These are phyloP conservation scores for Leptosphaerulina australis DNA, from an alignment of 2,329 filamentous ascomycete species.

Conservation along the genomic window DNA sequence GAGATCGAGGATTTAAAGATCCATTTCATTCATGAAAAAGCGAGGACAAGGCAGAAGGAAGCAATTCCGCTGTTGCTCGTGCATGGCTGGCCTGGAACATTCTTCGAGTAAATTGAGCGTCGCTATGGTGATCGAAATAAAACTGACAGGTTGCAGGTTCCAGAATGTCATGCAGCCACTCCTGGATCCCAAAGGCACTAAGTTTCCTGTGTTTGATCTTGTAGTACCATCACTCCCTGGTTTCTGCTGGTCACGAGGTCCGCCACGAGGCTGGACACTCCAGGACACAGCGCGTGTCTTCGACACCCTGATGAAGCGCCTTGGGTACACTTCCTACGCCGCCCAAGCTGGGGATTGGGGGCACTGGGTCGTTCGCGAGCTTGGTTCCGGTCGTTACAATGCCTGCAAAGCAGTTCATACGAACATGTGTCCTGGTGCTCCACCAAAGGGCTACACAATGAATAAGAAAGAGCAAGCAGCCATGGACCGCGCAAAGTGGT, in stretches of 20 bases:
- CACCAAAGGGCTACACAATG: constrained; percentile 38
- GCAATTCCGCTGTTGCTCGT: constrained; percentile 52
- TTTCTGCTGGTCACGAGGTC: constrained; percentile 30
- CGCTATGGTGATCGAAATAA: neutral
- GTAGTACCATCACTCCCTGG: constrained; percentile 63
- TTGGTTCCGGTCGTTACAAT: constrained; percentile 44
- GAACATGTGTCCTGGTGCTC: constrained; percentile 50
- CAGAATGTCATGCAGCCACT: constrained; percentile 48
- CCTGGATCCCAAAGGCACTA: constrained; percentile 34
- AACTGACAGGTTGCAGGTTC: constrained; percentile 21
- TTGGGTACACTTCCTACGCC: constrained; percentile 50
- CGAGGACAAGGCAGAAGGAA: constrained; percentile 33
- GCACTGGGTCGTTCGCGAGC: constrained; percentile 50
- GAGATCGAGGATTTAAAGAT: constrained; percentile 44
- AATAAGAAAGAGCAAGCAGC: constrained; percentile 44
- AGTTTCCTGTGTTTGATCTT: constrained; percentile 57
- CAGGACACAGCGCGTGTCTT: constrained; percentile 54
- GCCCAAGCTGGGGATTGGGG: constrained; percentile 53
- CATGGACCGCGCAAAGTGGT: constrained; percentile 45
- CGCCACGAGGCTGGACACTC: constrained; percentile 39
- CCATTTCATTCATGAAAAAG: constrained; percentile 51
- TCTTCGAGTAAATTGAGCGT: constrained; percentile 46
- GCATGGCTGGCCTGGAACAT: constrained; percentile 56
- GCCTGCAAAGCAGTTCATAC: constrained; percentile 51
- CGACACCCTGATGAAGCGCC: constrained; percentile 35